These are phyloP conservation scores for Warburgia ugandensis DNA, from an alignment of 164 flowering plant species.

Conservation along the genomic window DNA sequence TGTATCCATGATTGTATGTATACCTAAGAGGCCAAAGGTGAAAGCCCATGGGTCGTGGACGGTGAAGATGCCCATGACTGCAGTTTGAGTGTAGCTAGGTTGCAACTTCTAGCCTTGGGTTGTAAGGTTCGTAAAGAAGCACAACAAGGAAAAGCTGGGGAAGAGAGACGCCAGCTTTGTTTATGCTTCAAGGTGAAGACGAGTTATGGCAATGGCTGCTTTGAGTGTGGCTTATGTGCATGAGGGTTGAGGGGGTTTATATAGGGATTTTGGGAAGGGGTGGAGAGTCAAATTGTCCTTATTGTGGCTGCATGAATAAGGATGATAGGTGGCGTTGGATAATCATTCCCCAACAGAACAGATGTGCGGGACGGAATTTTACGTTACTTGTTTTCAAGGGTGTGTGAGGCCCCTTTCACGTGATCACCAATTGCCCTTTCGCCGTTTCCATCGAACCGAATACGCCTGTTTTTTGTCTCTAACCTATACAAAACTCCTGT, in stretches of 20 bases:
- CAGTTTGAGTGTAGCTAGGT: not conserved
- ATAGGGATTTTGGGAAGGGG: not conserved
- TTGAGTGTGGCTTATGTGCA: not conserved
- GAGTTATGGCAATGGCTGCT: not conserved
- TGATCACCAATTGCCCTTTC: too few species aligned
- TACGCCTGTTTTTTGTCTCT: too few species aligned
- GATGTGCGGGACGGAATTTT: too few species aligned
- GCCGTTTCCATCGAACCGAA: too few species aligned
- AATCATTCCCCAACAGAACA: conserved; percentile 9
- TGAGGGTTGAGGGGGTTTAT: not conserved
- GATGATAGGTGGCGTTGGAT: conserved; percentile 22
- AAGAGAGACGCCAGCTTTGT: too few species aligned
- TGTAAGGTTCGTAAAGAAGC: too few species aligned
- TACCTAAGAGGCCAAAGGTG: conserved; percentile 43
- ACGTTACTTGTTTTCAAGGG: too few species aligned
- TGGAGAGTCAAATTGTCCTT: conserved; percentile 6
- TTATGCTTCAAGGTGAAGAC: not conserved
- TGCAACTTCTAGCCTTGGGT: not conserved
- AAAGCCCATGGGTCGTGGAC: conserved; percentile 24
- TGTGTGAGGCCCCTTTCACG: too few species aligned
- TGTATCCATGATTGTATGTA: not conserved
- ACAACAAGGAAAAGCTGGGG: not conserved
- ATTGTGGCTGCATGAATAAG: conserved; percentile 11
- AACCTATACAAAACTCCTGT: too few species aligned
- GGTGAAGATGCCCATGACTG: conserved; percentile 21